Percentiles rank a stretch among this genome's conserved stretches.
Conservation (phyloP, 2,329 filamentous ascomycete species). For the Ascochyta fabae region DNA sequence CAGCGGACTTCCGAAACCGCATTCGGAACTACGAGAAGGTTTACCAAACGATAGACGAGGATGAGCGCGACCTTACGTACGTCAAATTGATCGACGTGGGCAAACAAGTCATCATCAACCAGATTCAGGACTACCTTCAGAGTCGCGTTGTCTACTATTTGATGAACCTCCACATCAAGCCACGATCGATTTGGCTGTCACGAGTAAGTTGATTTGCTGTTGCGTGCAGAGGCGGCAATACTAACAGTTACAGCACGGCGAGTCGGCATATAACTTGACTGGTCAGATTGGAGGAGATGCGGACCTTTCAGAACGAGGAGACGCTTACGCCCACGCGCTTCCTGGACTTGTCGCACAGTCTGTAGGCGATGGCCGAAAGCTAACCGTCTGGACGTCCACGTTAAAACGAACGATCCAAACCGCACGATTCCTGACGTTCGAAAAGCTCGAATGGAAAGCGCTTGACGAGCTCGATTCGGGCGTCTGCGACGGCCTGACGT, state of each 20-base stretch:
- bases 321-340: conserved; percentile 84
- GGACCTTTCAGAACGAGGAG: conserved; percentile 81
- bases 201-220: conserved; percentile 64
- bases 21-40: conserved; percentile 98
- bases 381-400: conserved; percentile 79
- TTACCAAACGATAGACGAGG: conserved; percentile 90
- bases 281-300: conserved; percentile 95
- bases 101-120: conserved; percentile 96
- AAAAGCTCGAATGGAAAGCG: conserved; percentile 98
- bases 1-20: conserved; percentile 88
- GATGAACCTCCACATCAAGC: conserved; percentile 98
- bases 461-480: conserved; percentile 96
- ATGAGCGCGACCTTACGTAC: conserved; percentile 88
- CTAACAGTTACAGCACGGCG: conserved; percentile 73
- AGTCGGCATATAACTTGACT: conserved; percentile 88
- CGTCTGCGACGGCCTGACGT: conserved; percentile 95
- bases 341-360: conserved; percentile 85
- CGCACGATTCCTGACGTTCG: conserved; percentile 84
- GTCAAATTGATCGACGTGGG: conserved; percentile 98
- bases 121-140: conserved; percentile 94
- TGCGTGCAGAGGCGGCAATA: neutral
- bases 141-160: conserved; percentile 97
- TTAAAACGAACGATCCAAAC: conserved; percentile 89
- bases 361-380: conserved; percentile 73
- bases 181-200: conserved; percentile 94